Base-by-base conservation (phyloP, 1,284 basidiomycete genomes). In the Malassezia sympodialis region DNA sequence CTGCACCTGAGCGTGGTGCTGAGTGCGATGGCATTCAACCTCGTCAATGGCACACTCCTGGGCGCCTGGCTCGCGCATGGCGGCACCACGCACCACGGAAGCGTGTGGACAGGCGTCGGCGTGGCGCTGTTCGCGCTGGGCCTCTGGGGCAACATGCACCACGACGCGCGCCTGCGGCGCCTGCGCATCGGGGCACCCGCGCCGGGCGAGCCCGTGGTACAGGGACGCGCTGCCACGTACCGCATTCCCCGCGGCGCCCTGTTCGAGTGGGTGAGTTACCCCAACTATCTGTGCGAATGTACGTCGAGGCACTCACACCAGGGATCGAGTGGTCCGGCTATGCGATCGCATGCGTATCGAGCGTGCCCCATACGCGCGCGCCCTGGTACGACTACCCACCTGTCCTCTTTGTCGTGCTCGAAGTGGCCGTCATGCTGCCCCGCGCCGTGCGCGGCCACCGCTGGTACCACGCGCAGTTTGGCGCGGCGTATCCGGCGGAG, bases 201-300 rank as follows among this genome's bases (percentile, higher is more conserved):
- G 34, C 23, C 17, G 10, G n/a, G 14, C 2, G 55, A 21, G 8
- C 10, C 35, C 30, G 34, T 40, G 6, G 28, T 53, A 10, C 44
- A 23, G 12, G 34, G 17, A 5, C 19, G n/a, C 1, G 3, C 32
- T 1, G 15, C 44, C 3, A 79, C 84, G 75, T 94, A 94, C 72
- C 82, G 82, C 4, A 84, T 94, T 59, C 90, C 90, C 0, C 79
- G 83, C 49, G 90, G 89, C 0, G 82, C 83, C 4, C 77, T 93
- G 28, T 94, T 87, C 78, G 69, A 76, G 45, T 83, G 81, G 69
- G 79, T 94, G 62, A 88, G 88, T n/a, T 91, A 84, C 76, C 90
- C 90, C 1, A 90, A 94, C 76, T 94, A 94, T 75, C 78, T 90
- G 47, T 89, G 85, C 76, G 90, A 93, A 75, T 94, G 79, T 71